Evolutionary conservation across 768 basidiomycete species (phyloP).

Genomic region (Boletus coccyginus): DNA sequence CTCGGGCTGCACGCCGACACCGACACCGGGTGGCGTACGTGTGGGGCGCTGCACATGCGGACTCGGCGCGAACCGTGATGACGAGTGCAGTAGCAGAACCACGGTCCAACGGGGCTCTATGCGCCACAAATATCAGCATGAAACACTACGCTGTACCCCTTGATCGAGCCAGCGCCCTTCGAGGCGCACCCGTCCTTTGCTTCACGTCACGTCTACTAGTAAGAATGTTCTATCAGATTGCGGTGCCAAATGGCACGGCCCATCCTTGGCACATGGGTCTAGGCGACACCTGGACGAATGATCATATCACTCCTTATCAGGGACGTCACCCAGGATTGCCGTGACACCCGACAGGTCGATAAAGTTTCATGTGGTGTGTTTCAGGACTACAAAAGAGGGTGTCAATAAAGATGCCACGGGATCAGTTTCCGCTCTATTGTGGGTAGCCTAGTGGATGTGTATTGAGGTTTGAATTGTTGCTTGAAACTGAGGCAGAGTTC

Average conservation of each 20-base stretch:
- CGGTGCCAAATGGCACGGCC: background rate
- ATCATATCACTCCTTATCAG: background rate
- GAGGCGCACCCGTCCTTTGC: background rate
- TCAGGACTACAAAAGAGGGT: conserved; percentile 7
- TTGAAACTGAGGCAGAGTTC: background rate
- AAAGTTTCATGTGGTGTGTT: conserved; percentile 1
- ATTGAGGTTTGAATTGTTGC: background rate
- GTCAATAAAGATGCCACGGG: background rate
- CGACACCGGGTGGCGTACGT: background rate
- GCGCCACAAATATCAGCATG: background rate
- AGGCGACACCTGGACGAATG: background rate
- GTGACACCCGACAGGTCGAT: background rate
- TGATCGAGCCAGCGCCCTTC: background rate
- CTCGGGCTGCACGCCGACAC: background rate
- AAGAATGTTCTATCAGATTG: background rate
- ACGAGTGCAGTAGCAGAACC: background rate
- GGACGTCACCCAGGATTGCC: background rate
- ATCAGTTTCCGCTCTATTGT: background rate
- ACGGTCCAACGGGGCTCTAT: background rate
- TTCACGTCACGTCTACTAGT: background rate
- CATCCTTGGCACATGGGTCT: background rate
- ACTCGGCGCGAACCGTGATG: background rate
- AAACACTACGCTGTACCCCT: background rate
- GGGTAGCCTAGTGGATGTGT: background rate
- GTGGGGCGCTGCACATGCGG: background rate